Percentiles rank a stretch among this genome's conserved stretches.
Evolutionary conservation across 2,329 filamentous ascomycete genomes (phyloP).

Genomic region (Colletotrichum cuscutae): DNA sequence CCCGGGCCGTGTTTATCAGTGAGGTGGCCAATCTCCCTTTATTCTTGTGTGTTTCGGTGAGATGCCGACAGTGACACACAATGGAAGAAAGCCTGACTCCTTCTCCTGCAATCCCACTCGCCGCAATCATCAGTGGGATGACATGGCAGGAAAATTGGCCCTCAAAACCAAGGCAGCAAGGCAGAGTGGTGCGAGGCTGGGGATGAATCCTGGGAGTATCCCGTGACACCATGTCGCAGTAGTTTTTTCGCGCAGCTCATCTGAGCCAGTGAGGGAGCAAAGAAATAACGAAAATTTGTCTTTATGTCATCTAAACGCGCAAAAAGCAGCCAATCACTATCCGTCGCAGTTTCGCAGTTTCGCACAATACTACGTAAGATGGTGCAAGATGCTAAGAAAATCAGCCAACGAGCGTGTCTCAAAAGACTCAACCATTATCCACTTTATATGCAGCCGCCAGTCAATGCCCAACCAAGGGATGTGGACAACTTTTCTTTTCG

Average conservation of each 20-base stretch:
- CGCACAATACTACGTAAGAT: neutral
- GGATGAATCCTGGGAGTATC: neutral
- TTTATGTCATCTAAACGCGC: neutral
- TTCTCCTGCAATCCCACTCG: neutral
- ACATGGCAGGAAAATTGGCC: neutral
- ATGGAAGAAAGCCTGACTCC: neutral
- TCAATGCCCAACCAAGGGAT: neutral
- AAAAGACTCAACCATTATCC: neutral
- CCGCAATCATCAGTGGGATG: neutral
- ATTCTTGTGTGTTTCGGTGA: neutral
- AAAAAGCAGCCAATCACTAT: neutral
- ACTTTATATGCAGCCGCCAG: conserved; percentile 18
- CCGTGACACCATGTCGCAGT: neutral
- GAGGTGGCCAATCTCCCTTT: neutral
- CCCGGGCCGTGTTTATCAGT: neutral
- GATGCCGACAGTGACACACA: neutral
- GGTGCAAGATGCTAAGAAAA: neutral
- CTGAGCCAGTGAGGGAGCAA: neutral
- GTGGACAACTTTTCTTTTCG: neutral
- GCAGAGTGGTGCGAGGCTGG: neutral
- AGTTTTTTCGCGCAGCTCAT: neutral
- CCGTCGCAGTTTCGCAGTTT: neutral
- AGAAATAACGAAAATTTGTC: conserved; percentile 1
- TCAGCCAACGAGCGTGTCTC: neutral
- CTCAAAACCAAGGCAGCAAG: neutral